Evolutionary conservation across 2,329 filamentous ascomycete genomes (phyloP), one percentile per base, ranked within the genome.

Genomic region (Nemania bipapillata): DNA sequence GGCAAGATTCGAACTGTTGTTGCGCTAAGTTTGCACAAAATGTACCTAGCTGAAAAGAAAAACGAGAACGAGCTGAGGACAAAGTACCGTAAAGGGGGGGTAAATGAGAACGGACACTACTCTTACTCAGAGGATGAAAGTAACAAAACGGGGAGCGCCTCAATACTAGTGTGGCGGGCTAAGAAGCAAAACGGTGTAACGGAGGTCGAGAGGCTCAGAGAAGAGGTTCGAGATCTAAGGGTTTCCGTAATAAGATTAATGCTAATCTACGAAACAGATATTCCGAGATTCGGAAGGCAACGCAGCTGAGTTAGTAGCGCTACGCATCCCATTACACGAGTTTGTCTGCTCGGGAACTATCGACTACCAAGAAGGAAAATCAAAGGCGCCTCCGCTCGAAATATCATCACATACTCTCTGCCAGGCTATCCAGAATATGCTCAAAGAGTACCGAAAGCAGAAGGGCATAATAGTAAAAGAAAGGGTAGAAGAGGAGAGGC

Each of bases 241-340:
- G 20, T n/a, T 45, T n/a, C 15, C 8, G 5, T 2, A 12, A n/a
- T n/a, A 45, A 3, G 15, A 7, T 17, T n/a, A n/a, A 45, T n/a
- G 6, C n/a, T 57, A 45, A 56, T 15, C 24, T 42, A 42, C n/a
- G 9, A 3, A 9, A n/a, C 20, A 57, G 54, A 45, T 30, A 24
- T 57, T 57, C 30, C 54, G 54, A 30, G 54, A 57, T 24, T 5
- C 15, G 12, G 4, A 57, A 30, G 54, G 54, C 35, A 57, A 45
- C 22, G 12, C 54, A 20, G 45, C 45, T 24, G 37, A 30, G 24
- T 57, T 37, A 20, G 15, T 2, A 45, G 28, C 37, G 20, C 37
- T 30, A 12, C 2, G 15, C 17, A 26, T 45, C 37, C 15, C 54
- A 11, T 28, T 42, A 1, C 4, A 45, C 5, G 54, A 57, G n/a